Conservation (phyloP, 116 monocot species). For the Dioscorea cayenensis region DNA sequence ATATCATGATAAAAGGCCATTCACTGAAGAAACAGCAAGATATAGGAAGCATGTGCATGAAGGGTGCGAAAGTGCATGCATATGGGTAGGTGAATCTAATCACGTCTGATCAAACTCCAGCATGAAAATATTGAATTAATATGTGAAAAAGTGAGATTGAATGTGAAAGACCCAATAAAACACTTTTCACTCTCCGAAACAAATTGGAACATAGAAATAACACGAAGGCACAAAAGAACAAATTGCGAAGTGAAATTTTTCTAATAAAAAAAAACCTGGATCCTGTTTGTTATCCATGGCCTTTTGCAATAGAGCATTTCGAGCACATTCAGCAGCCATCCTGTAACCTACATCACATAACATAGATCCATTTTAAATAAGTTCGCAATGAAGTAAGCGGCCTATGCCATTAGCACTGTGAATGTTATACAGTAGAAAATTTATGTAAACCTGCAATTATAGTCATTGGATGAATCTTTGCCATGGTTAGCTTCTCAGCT, state of each 20-base stretch:
- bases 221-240: neutral
- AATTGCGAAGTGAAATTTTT: neutral
- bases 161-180: too few species aligned
- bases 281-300: constrained; percentile 81
- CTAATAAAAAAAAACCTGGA: constrained; percentile 40
- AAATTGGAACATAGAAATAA: neutral
- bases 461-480: constrained; percentile 98
- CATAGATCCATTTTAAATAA: neutral
- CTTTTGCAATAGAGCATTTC: constrained; percentile 58
- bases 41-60: too few species aligned
- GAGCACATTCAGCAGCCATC: constrained; percentile 92
- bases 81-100: too few species aligned
- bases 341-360: constrained; percentile 60
- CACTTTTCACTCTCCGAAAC: neutral
- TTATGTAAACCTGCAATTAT: constrained; percentile 78
- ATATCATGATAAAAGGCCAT: neutral
- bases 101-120: too few species aligned
- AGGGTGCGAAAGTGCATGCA: too few species aligned
- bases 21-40: too few species aligned
- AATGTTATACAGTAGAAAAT: neutral
- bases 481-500: constrained; percentile 79
- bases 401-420: too few species aligned
- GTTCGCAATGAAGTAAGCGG: too few species aligned
- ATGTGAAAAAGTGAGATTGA: too few species aligned
- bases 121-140: too few species aligned